Evolutionary conservation across 2,329 filamentous ascomycete genomes (phyloP).

Genomic region (Leptographium lundbergii): DNA sequence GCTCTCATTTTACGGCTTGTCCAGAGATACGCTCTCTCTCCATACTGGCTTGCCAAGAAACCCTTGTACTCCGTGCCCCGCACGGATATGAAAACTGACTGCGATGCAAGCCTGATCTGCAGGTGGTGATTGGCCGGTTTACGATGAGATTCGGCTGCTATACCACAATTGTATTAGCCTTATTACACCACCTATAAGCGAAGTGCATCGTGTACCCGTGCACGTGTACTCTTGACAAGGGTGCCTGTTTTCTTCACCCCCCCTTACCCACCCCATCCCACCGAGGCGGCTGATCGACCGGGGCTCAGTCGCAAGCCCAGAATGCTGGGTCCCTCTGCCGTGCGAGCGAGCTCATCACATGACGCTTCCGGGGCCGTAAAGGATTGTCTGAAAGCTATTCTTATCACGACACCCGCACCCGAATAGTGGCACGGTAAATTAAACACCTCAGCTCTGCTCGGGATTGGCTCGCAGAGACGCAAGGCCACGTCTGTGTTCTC

Average conservation of each 20-base stretch:
- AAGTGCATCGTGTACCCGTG: background rate
- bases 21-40: too few relatives aligned
- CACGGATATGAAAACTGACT: background rate
- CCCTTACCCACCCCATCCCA: slow-evolving; percentile 6
- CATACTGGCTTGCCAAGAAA: background rate
- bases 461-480: too few relatives aligned
- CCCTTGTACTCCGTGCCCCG: background rate
- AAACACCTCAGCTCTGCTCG: too few relatives aligned
- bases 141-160: background rate
- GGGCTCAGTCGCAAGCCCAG: slow-evolving; percentile 10
- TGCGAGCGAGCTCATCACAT: background rate
- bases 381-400: background rate
- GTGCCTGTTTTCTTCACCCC: background rate
- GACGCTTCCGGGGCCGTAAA: background rate
- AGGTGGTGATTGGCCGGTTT: background rate
- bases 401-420: too few relatives aligned
- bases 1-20: too few relatives aligned
- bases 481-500: too few relatives aligned
- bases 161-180: background rate
- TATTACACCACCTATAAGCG: background rate
- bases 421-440: too few relatives aligned
- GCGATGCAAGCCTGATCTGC: background rate
- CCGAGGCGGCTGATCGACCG: slow-evolving; percentile 13
- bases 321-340: slow-evolving; percentile 4
- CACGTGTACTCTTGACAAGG: background rate